Evolutionary conservation across 495 filamentous ascomycete genomes (phyloP).

Genomic region (Trichoderma parareesei): DNA sequence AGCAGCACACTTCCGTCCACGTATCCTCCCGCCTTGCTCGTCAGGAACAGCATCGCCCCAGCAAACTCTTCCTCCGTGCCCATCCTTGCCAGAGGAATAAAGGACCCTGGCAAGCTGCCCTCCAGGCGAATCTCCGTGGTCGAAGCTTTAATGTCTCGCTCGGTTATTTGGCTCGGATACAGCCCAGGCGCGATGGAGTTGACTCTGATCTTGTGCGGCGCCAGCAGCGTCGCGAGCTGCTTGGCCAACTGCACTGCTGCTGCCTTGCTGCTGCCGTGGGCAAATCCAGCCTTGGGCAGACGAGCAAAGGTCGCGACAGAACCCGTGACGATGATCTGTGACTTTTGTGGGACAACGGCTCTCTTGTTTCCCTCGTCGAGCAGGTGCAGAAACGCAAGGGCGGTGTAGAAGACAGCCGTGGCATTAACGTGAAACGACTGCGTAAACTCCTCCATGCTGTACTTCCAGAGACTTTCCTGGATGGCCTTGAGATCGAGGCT

Average conservation of each 20-base stretch:
- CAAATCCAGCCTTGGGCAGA: constrained; percentile 30
- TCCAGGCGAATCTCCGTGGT: constrained; percentile 13
- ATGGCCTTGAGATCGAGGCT: constrained; percentile 33
- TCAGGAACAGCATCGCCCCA: constrained; percentile 38
- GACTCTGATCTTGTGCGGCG: constrained; percentile 46
- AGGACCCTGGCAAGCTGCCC: constrained; percentile 27
- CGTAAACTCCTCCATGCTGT: constrained; percentile 44
- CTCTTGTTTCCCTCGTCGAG: constrained; percentile 23
- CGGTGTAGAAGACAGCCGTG: constrained; percentile 52
- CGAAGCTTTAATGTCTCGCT: constrained; percentile 12
- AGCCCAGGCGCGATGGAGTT: constrained; percentile 61
- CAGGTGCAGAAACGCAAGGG: constrained; percentile 56
- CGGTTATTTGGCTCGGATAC: constrained; percentile 47
- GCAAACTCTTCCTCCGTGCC: constrained; percentile 42
- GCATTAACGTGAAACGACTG: constrained; percentile 49
- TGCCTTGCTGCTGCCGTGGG: constrained; percentile 56
- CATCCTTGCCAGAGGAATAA: constrained; percentile 36
- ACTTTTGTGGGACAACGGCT: constrained; percentile 38
- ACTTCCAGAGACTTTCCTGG: constrained; percentile 27
- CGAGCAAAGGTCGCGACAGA: constrained; percentile 21
- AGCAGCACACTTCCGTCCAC: constrained; percentile 38
- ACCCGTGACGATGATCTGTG: constrained; percentile 46
- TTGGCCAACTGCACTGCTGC: constrained; percentile 55
- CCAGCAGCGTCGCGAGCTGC: constrained; percentile 45
- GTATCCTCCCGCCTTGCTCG: constrained; percentile 42